Evolutionary conservation across 345 rosid genomes (phyloP).

Genomic region (Hevea brasiliensis): DNA sequence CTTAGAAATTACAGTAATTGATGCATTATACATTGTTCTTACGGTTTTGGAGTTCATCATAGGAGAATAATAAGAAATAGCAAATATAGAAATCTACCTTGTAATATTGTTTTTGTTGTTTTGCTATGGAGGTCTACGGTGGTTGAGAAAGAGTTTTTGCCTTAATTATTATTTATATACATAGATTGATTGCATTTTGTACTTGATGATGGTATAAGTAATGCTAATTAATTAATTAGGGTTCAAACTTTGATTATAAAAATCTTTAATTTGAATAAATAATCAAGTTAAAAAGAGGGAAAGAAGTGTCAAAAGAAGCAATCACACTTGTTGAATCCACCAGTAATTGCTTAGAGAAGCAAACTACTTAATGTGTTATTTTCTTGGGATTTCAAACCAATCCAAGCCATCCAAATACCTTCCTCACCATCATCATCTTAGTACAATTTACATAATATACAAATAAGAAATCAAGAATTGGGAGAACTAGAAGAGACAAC

Average conservation of each 20-base stretch:
- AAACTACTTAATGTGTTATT: not conserved
- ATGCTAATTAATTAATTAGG: not conserved
- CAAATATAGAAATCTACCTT: not conserved
- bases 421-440: not conserved
- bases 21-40: no score
- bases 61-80: not conserved
- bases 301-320: constrained; percentile 7
- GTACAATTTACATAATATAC: not conserved
- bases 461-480: not conserved
- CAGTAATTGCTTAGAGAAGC: constrained; percentile 17
- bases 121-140: not conserved
- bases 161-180: not conserved
- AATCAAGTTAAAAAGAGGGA: not conserved
- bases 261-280: not conserved
- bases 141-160: not conserved
- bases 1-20: not conserved
- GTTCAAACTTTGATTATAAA: not conserved
- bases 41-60: not conserved
- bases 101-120: not conserved
- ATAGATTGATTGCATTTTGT: not conserved
- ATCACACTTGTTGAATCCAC: constrained; percentile 6
- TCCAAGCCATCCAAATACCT: not conserved
- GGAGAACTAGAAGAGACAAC: not conserved
- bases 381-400: not conserved
- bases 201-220: not conserved